Conservation (phyloP, 257 asterid species). For the Linderniella brevidens region DNA sequence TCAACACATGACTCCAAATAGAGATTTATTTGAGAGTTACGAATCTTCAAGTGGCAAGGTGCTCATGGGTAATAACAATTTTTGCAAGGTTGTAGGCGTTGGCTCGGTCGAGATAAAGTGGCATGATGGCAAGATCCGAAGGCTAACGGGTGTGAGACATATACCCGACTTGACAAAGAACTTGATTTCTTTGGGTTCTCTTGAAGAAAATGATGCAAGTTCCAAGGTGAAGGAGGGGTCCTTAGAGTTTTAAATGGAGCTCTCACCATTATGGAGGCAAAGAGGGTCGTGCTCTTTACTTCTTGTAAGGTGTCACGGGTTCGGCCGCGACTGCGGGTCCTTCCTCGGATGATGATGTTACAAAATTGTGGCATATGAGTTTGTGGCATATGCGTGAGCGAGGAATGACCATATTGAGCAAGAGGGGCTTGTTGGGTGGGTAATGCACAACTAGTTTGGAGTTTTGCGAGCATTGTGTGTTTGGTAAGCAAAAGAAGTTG, state of each 20-base stretch:
- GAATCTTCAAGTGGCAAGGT: not conserved
- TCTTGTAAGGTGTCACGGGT: not conserved
- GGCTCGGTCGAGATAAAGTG: not conserved
- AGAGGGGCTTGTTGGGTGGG: not conserved
- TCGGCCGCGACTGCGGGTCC: not conserved
- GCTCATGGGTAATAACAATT: not conserved
- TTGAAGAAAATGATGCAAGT: too few species aligned
- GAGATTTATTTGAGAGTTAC: not conserved
- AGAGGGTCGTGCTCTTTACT: not conserved
- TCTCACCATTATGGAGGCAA: not conserved
- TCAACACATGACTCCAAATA: not conserved
- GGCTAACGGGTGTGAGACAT: not conserved
- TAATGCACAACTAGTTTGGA: not conserved
- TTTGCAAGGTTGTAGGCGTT: not conserved
- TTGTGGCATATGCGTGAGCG: not conserved
- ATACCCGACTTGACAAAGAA: too few species aligned
- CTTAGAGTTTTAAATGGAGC: not conserved
- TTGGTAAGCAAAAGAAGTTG: not conserved
- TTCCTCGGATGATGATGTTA: not conserved
- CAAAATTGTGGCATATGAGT: not conserved
- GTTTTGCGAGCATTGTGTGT: not conserved
- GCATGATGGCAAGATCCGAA: not conserved
- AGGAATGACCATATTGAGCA: not conserved
- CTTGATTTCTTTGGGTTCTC: too few species aligned
- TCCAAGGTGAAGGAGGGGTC: not conserved